These are phyloP conservation scores for Aspergillus cristatus DNA, from an alignment of 495 filamentous ascomycete genomes.

Conservation along the genomic window DNA sequence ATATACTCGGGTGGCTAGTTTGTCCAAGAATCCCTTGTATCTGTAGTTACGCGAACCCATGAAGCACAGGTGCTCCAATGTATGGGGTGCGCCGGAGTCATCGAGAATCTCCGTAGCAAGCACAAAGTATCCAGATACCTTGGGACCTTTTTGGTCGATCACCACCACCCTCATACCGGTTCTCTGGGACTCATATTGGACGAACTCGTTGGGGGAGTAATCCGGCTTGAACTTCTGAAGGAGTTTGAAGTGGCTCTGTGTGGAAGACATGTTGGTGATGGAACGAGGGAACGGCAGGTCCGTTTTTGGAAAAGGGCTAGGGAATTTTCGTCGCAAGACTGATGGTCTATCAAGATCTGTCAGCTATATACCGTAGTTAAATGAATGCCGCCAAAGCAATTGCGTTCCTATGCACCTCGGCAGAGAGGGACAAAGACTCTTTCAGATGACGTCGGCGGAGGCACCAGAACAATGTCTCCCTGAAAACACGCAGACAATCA, in stretches of 20 bases:
- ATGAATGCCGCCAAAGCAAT: too few relatives aligned
- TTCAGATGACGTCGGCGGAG: too few relatives aligned
- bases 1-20: constrained; percentile 85
- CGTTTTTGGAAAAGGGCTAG: constrained; percentile 5
- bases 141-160: constrained; percentile 85
- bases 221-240: constrained; percentile 79
- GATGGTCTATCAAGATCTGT: constrained; percentile 9
- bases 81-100: constrained; percentile 92
- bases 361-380: constrained; percentile 1
- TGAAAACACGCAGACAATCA: too few relatives aligned
- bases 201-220: constrained; percentile 76
- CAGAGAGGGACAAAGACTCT: too few relatives aligned
- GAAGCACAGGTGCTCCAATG: constrained; percentile 91
- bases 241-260: constrained; percentile 58
- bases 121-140: constrained; percentile 88
- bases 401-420: too few relatives aligned
- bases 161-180: constrained; percentile 93
- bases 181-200: constrained; percentile 76
- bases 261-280: constrained; percentile 30
- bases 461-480: too few relatives aligned
- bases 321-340: constrained; percentile 16
- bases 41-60: constrained; percentile 94
- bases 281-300: constrained; percentile 10
- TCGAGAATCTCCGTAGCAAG: constrained; percentile 96
- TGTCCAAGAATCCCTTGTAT: constrained; percentile 92